A percentile compares a stretch with the other conserved stretches of the same genome.
phyloP scores from a whole-genome alignment of 139 green algal genomes.

The Edaphochlamys debaryana region DNA sequence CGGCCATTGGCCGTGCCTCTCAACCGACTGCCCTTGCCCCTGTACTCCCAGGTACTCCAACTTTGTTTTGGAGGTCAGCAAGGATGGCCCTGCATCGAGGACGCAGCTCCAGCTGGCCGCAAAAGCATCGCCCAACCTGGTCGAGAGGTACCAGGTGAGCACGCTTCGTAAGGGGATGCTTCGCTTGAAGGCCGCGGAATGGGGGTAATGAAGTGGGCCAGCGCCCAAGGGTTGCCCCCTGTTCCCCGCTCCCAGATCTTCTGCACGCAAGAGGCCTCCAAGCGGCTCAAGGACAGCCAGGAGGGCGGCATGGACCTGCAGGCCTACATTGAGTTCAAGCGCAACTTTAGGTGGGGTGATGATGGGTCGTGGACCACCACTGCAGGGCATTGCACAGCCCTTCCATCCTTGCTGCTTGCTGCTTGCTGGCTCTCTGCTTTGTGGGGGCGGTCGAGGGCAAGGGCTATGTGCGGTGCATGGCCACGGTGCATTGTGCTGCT shows the following conservation, averaged over 20 bases:
- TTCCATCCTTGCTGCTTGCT: not conserved
- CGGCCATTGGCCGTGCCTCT: too few relatives aligned
- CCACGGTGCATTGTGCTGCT: too few relatives aligned
- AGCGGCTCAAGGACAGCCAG: conserved; percentile 43
- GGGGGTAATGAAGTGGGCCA: too few relatives aligned
- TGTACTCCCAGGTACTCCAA: conserved; percentile 47
- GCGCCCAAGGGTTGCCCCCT: too few relatives aligned
- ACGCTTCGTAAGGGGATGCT: too few relatives aligned
- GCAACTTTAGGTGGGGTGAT: not conserved
- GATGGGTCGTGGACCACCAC: too few relatives aligned
- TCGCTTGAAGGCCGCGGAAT: too few relatives aligned
- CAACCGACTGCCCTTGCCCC: too few relatives aligned
- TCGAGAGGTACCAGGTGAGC: conserved; percentile 49
- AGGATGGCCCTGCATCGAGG: conserved; percentile 46
- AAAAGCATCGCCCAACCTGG: conserved; percentile 42
- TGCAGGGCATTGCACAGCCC: too few relatives aligned
- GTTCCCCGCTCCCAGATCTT: too few relatives aligned
- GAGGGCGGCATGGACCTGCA: conserved; percentile 45
- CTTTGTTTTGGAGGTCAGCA: conserved; percentile 50
- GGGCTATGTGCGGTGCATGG: too few relatives aligned
- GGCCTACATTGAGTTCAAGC: conserved; percentile 42
- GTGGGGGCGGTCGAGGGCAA: too few relatives aligned
- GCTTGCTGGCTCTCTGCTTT: not conserved
- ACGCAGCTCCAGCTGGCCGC: conserved; percentile 60
- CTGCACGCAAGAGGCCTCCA: conserved; percentile 30